Evolutionary conservation across 73 alveolate genomes (phyloP).

Genomic region (Diophrys sp.): DNA sequence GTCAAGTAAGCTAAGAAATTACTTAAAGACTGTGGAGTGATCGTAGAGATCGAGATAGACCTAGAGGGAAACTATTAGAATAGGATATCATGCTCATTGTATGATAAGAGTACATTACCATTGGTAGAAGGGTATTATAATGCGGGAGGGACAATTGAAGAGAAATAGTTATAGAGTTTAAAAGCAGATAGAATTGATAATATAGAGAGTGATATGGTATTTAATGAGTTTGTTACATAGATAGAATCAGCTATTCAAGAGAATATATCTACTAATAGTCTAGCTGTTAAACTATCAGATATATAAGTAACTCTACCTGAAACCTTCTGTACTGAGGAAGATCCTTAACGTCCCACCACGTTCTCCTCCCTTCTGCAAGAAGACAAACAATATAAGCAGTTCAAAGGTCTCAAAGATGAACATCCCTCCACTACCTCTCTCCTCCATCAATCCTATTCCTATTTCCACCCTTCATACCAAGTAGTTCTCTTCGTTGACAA

Average conservation of each 20-base stretch:
- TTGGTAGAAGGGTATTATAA: neutral
- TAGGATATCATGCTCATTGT: neutral
- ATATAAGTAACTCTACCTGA: neutral
- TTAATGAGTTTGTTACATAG: neutral
- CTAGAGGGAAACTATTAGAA: neutral
- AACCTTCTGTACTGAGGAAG: neutral
- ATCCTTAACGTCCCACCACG: neutral
- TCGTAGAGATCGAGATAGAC: neutral
- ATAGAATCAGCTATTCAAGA: neutral
- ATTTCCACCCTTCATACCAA: neutral
- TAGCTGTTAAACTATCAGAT: neutral
- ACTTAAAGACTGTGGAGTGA: neutral
- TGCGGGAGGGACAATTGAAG: neutral
- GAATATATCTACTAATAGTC: neutral
- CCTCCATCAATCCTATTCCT: neutral
- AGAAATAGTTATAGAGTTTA: neutral
- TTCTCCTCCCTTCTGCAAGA: neutral
- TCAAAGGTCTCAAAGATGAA: neutral
- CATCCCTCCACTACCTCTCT: neutral
- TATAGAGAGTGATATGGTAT: neutral
- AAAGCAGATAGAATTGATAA: neutral
- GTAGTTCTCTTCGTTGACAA: slow-evolving; percentile 40
- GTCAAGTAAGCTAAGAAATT: neutral
- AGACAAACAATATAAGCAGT: neutral
- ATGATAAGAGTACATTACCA: neutral